phyloP scores from a whole-genome alignment of 2,329 filamentous ascomycete species.

The Sphaerulina musiva region DNA sequence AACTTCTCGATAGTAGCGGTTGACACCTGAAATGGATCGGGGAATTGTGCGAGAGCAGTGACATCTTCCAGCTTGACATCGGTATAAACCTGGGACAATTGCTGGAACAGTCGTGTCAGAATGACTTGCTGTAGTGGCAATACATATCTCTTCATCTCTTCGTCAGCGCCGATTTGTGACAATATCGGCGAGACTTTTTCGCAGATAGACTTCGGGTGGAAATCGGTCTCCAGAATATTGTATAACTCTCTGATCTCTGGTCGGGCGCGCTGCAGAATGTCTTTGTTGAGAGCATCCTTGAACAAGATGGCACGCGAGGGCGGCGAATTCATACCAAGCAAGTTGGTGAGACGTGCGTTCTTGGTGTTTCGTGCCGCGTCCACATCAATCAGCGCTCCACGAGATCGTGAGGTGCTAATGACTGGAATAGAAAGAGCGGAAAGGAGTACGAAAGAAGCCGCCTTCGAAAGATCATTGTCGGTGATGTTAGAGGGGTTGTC shows the following conservation, averaged over 20 bases:
- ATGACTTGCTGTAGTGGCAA: slow-evolving; percentile 96
- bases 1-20: slow-evolving; percentile 96
- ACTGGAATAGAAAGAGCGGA: slow-evolving; percentile 97
- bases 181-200: slow-evolving; percentile 97
- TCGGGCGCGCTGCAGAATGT: slow-evolving; percentile 81
- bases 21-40: slow-evolving; percentile 89
- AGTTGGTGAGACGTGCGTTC: slow-evolving; percentile 92
- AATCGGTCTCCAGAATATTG: slow-evolving; percentile 98
- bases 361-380: slow-evolving; percentile 98
- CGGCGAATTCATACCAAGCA: slow-evolving; percentile 84
- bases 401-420: slow-evolving; percentile 95
- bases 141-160: slow-evolving; percentile 97
- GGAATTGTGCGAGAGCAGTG: slow-evolving; percentile 88
- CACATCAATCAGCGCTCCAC: slow-evolving; percentile 91
- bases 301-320: slow-evolving; percentile 87
- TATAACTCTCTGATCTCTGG: slow-evolving; percentile 96
- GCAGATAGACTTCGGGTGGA: slow-evolving; percentile 97
- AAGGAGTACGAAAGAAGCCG: slow-evolving; percentile 89
- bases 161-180: slow-evolving; percentile 82
- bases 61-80: slow-evolving; percentile 93
- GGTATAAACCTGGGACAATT: slow-evolving; percentile 97
- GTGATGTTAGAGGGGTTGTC: slow-evolving; percentile 80
- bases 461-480: slow-evolving; percentile 86
- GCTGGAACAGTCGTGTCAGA: slow-evolving; percentile 94
- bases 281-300: slow-evolving; percentile 93